Evolutionary conservation across 2,329 filamentous ascomycete genomes (phyloP), one percentile per base, ranked within the genome.

Genomic region (Fusarium sp.): DNA sequence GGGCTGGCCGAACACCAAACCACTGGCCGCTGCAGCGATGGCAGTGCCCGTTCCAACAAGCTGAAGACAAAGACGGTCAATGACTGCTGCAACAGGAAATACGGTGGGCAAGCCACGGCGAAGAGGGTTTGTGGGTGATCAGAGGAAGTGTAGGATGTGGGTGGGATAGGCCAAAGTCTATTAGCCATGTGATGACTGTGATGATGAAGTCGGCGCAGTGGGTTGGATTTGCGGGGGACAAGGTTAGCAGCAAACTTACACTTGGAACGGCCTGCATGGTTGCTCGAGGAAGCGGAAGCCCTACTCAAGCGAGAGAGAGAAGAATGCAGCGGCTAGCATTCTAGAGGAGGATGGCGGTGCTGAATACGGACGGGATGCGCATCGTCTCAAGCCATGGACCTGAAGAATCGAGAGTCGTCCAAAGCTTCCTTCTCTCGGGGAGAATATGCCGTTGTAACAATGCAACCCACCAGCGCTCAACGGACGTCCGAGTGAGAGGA

Each of bases 31-130:
- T 75, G 86, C 86, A 79, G 86, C 87, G 77, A 88, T 84, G 70
- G 85, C 86, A 79, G 86, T 86, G 78, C 87, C 85, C 72, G 86
- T 85, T 78, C 86, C 87, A 79, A 88, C 84, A 74, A 89, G 86
- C 87, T 89, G 64, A 58, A 68, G 60, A 66, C 64, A 64, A 65
- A 66, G 58, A 54, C 64, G 65, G 65, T 69, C 60, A 75, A 70
- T 63, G 51, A 64, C 53, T 59, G 66, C 70, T 68, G 65, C 65
- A 71, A 65, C 51, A 59, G 69, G 63, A 56, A 69, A 69, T 56
- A 65, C 54, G 55, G 59, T 57, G 59, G 61, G 53, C 50, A 61
- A 73, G 69, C 67, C 67, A 65, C 67, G 27, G 25, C 33, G 57
- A 65, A 71, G 62, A 72, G 62, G 69, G 65, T 73, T 71, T 74